Conservation (phyloP, 140 eudicot species). For the Senecio squalidus region DNA sequence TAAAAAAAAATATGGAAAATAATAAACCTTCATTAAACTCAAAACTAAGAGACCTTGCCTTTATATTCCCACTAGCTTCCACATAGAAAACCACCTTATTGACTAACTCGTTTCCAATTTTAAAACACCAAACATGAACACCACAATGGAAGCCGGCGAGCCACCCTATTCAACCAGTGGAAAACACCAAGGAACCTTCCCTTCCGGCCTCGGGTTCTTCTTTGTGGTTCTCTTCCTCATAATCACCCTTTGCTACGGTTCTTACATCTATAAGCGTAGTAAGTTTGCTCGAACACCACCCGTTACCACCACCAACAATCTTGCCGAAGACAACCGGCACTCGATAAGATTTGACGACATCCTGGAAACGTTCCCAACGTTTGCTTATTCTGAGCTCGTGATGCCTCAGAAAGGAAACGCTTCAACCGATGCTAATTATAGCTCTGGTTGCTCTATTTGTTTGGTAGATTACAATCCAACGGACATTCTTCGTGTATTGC, state of each 20-base stretch:
- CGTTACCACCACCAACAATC: not conserved
- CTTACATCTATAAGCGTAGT: conserved; percentile 21
- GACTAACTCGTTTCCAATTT: not conserved
- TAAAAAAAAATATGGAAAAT: not conserved
- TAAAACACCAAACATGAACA: conserved; percentile 12
- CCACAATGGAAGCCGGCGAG: conserved; percentile 9
- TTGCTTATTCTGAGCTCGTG: conserved; percentile 23
- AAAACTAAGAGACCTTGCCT: not conserved
- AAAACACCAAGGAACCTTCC: not conserved
- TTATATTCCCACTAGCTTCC: not conserved
- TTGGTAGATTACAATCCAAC: conserved; percentile 30
- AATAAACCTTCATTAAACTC: not conserved
- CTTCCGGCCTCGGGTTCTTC: conserved; percentile 15
- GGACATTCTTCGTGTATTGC: conserved; percentile 35
- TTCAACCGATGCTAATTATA: not conserved
- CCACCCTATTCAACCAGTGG: conserved; percentile 9
- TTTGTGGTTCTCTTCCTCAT: conserved; percentile 5
- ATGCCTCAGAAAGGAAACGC: not conserved
- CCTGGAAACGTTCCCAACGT: conserved; percentile 27
- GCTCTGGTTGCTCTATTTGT: conserved; percentile 38
- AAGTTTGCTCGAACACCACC: conserved; percentile 8
- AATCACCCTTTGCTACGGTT: conserved; percentile 20
- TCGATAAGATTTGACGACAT: conserved; percentile 35
- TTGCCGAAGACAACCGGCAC: not conserved
- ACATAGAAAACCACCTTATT: no score